Evolutionary conservation across 257 asterid genomes (phyloP), one percentile per base, ranked within the genome.

Genomic region (Misopates orontium): DNA sequence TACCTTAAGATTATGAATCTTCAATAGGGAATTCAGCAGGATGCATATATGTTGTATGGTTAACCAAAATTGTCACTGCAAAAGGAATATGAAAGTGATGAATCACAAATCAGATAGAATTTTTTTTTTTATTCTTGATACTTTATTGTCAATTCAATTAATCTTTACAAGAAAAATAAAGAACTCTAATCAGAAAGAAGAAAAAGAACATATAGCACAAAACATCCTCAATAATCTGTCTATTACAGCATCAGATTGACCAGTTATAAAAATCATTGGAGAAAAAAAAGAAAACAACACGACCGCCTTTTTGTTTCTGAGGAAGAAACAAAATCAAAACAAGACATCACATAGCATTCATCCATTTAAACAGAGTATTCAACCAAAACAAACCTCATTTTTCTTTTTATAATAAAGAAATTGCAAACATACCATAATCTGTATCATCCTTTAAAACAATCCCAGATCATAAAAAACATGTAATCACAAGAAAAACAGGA

Each of bases 381-480:
- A 50, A 72, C 49, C 28, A 47, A n/a, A n/a, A n/a, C n/a, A n/a
- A n/a, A n/a, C n/a, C n/a, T n/a, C n/a, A n/a, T n/a, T n/a, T n/a
- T n/a, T n/a, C n/a, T n/a, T n/a, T n/a, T n/a, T n/a, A n/a, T n/a
- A n/a, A n/a, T n/a, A n/a, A n/a, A n/a, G n/a, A n/a, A n/a, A n/a
- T n/a, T n/a, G n/a, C n/a, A n/a, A n/a, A n/a, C n/a, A n/a, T n/a
- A n/a, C n/a, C n/a, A n/a, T n/a, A n/a, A n/a, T 62, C 25, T 55
- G 49, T 61, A 56, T 49, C 36, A 20, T 4, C 66, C 41, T 2
- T 10, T 22, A 56, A 49, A 50, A 0, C 41, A 24, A 60, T 13
- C 56, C 39, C 68, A 59, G 63, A 73, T 66, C 59, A 66, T 1
- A 56, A 47, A 68, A 28, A 28, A 55, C 36, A 56, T 56, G 67